Evolutionary conservation across 805 yeast species (phyloP).

Genomic region (Schwanniomyces vanrijiae): DNA sequence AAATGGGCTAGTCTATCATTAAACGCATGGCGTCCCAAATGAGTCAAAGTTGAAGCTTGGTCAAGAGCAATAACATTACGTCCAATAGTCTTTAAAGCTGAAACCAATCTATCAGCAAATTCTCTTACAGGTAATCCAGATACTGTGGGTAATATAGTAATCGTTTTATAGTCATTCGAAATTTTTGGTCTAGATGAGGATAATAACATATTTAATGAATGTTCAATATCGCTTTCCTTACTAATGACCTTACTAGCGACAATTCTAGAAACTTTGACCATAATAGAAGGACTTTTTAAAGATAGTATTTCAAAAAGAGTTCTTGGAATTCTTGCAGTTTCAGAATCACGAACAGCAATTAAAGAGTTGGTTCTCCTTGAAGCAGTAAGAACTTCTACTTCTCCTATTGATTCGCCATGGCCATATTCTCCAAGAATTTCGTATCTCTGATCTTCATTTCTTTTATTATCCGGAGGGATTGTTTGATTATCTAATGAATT

Average conservation of each 20-base stretch:
- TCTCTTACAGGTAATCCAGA: conserved; percentile 82
- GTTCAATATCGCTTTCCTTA: conserved; percentile 9
- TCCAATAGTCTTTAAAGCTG: conserved; percentile 72
- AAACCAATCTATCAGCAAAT: conserved; percentile 72
- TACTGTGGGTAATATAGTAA: conserved; percentile 79
- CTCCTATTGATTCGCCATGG: conserved; percentile 94
- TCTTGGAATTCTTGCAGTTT: conserved; percentile 89
- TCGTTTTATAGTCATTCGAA: conserved; percentile 66
- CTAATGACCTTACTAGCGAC: conserved; percentile 61
- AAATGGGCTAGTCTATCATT: conserved; percentile 76
- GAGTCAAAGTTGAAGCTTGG: conserved; percentile 75
- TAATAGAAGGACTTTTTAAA: conserved; percentile 80
- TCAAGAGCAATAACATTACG: conserved; percentile 76
- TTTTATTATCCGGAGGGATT: conserved; percentile 7
- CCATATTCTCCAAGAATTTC: conserved; percentile 74
- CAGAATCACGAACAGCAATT: conserved; percentile 90
- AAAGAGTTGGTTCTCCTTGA: conserved; percentile 65
- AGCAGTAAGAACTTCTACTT: conserved; percentile 88
- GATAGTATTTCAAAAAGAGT: conserved; percentile 84
- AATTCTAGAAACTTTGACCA: conserved; percentile 84
- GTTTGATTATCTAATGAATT: conserved; percentile 7
- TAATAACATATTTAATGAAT: conserved; percentile 18
- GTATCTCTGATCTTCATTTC: conserved; percentile 7
- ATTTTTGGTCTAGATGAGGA: conserved; percentile 27
- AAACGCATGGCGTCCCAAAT: conserved; percentile 90